Evolutionary conservation across 2,329 filamentous ascomycete genomes (phyloP).

Genomic region (Alternaria arborescens): DNA sequence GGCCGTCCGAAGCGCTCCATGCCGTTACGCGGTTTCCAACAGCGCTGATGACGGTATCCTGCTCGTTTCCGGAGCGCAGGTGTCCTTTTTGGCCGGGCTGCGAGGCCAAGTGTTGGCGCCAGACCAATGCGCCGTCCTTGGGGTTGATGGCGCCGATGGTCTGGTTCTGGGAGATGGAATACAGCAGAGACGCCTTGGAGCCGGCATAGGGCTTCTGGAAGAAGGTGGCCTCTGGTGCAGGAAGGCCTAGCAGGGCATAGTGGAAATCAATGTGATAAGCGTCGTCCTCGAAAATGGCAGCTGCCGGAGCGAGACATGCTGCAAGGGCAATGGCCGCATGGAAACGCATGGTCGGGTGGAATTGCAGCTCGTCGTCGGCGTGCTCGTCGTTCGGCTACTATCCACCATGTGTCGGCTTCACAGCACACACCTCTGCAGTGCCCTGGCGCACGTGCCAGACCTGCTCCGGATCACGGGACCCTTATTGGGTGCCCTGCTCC

Average conservation of each 20-base stretch:
- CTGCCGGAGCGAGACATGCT: slow-evolving; percentile 60
- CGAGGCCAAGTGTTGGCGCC: slow-evolving; percentile 78
- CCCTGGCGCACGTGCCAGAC: slow-evolving; percentile 4
- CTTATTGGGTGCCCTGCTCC: slow-evolving; percentile 3
- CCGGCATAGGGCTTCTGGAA: slow-evolving; percentile 86
- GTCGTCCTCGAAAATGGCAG: slow-evolving; percentile 87
- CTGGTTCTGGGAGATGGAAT: slow-evolving; percentile 85
- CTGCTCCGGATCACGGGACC: slow-evolving; percentile 7
- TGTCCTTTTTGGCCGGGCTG: slow-evolving; percentile 51
- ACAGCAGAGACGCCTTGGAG: slow-evolving; percentile 88
- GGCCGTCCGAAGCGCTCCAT: slow-evolving; percentile 85
- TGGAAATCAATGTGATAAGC: slow-evolving; percentile 93
- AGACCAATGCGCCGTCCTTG: slow-evolving; percentile 81
- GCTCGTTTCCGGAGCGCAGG: slow-evolving; percentile 78
- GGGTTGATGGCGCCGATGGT: slow-evolving; percentile 90
- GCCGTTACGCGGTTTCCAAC: slow-evolving; percentile 74
- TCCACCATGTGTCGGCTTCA: background rate
- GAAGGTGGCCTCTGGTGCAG: slow-evolving; percentile 85
- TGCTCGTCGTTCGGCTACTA: slow-evolving; percentile 1
- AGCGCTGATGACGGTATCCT: slow-evolving; percentile 79
- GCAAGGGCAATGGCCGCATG: slow-evolving; percentile 47
- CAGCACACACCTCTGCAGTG: background rate
- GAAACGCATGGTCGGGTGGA: slow-evolving; percentile 47
- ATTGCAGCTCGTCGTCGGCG: slow-evolving; percentile 14
- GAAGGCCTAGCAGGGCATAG: slow-evolving; percentile 84